phyloP scores from a whole-genome alignment of 2,329 filamentous ascomycete genomes.

The Trichothecium sympodiale region DNA sequence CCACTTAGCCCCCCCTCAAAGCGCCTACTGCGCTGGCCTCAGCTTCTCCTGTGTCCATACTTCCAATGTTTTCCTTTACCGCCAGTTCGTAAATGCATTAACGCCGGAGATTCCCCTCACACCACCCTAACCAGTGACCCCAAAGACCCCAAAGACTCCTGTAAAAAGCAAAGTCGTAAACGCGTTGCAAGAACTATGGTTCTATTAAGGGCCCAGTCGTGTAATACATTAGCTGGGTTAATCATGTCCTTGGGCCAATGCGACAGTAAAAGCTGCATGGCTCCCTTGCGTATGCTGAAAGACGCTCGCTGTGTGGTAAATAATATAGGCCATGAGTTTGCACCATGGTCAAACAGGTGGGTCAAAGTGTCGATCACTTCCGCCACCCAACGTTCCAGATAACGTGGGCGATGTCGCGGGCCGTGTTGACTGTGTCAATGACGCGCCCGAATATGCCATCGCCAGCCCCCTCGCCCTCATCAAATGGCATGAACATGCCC shows the following conservation, averaged over 20 bases:
- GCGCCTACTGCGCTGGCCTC: too few relatives aligned
- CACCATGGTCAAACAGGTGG: slow-evolving; percentile 7
- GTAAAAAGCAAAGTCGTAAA: slow-evolving; percentile 1
- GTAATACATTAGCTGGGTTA: background rate
- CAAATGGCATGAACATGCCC: slow-evolving; percentile 86
- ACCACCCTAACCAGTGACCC: background rate
- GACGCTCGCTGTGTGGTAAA: background rate
- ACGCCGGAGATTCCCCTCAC: too few relatives aligned
- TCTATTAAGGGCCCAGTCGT: background rate
- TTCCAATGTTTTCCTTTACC: too few relatives aligned
- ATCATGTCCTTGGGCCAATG: too few relatives aligned
- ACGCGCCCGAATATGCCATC: slow-evolving; percentile 66
- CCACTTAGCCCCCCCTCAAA: too few relatives aligned
- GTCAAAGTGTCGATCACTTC: slow-evolving; percentile 25
- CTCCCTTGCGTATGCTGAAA: background rate
- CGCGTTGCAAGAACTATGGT: too few relatives aligned
- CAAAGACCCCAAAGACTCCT: background rate
- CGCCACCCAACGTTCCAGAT: slow-evolving; percentile 63
- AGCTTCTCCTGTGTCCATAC: too few relatives aligned
- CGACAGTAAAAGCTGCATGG: background rate
- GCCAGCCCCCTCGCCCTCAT: slow-evolving; percentile 55
- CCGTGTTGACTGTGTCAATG: slow-evolving; percentile 69
- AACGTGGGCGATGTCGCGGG: slow-evolving; percentile 58
- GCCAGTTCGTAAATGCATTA: too few relatives aligned
- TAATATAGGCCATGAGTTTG: background rate